Percentiles rank a stretch among this genome's conserved stretches.
Conservation (phyloP, 768 basidiomycete species). For the Suillus discolor region DNA sequence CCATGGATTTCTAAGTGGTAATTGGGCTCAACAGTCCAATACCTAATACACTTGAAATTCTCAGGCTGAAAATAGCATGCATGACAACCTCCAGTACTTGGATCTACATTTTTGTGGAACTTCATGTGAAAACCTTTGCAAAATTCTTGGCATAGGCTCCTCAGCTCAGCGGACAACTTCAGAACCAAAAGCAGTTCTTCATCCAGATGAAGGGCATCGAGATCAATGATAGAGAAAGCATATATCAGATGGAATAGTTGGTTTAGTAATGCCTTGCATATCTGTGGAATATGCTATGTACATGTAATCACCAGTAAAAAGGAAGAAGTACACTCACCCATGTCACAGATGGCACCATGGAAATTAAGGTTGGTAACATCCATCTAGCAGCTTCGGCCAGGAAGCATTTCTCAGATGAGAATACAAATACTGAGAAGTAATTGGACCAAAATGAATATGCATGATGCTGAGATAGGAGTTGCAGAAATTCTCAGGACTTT, state of each 20-base stretch:
- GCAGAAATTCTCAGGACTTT: not conserved
- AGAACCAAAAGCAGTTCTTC: not conserved
- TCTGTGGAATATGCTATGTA: not conserved
- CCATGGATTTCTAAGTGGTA: not conserved
- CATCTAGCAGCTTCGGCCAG: not conserved
- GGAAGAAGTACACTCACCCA: not conserved
- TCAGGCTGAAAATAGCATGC: not conserved
- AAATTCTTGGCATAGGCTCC: not conserved
- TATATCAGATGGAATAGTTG: not conserved
- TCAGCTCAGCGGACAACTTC: not conserved
- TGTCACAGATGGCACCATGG: not conserved
- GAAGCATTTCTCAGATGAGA: not conserved
- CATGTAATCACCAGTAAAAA: no score
- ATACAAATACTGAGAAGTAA: not conserved
- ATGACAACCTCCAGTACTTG: not conserved
- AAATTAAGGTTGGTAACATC: not conserved
- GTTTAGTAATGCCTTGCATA: not conserved
- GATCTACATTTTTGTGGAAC: not conserved
- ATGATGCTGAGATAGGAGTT: not conserved
- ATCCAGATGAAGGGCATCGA: not conserved
- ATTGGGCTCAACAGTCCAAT: not conserved
- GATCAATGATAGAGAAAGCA: not conserved
- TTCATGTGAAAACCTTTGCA: not conserved
- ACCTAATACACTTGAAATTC: not conserved
- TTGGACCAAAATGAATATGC: not conserved